Evolutionary conservation across 441 rosid species (phyloP).

Genomic region (Arabidopsis lyrata): DNA sequence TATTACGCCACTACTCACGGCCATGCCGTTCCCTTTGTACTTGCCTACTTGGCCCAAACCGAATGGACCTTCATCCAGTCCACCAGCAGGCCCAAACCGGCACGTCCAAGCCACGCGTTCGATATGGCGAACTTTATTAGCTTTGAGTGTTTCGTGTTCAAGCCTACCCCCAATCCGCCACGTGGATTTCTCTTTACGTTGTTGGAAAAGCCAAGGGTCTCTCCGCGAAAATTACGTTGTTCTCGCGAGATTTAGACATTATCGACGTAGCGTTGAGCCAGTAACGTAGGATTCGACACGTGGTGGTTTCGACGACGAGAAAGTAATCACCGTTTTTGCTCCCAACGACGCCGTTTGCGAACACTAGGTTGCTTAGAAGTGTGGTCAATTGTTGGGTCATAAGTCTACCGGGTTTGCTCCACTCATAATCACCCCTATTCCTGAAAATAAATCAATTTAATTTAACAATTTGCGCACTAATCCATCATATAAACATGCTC

Average conservation of each 20-base stretch:
- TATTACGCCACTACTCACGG: conserved; percentile 56
- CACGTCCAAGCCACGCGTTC: conserved; percentile 53
- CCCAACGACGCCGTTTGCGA: conserved; percentile 60
- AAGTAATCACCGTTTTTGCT: conserved; percentile 48
- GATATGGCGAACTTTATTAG: conserved; percentile 48
- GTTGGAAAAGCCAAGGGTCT: conserved; percentile 61
- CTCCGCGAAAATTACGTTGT: conserved; percentile 41
- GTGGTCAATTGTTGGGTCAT: conserved; percentile 54
- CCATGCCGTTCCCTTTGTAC: conserved; percentile 59
- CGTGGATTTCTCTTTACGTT: conserved; percentile 64
- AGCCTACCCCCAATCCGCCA: conserved; percentile 56
- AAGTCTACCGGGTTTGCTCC: conserved; percentile 68
- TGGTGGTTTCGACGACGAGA: conserved; percentile 55
- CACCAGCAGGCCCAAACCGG: conserved; percentile 49
- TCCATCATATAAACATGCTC: neutral
- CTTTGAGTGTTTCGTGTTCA: conserved; percentile 52
- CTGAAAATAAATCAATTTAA: conserved; percentile 35
- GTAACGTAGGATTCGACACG: conserved; percentile 52
- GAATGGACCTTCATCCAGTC: conserved; percentile 51
- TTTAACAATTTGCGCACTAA: too few species aligned
- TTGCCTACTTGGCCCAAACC: conserved; percentile 32
- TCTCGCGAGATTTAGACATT: neutral
- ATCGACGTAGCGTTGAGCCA: conserved; percentile 50
- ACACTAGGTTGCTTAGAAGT: conserved; percentile 49
- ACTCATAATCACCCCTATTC: conserved; percentile 50